These are phyloP conservation scores for Pseudocercospora cruenta DNA, from an alignment of 2,329 filamentous ascomycete species.

Conservation along the genomic window DNA sequence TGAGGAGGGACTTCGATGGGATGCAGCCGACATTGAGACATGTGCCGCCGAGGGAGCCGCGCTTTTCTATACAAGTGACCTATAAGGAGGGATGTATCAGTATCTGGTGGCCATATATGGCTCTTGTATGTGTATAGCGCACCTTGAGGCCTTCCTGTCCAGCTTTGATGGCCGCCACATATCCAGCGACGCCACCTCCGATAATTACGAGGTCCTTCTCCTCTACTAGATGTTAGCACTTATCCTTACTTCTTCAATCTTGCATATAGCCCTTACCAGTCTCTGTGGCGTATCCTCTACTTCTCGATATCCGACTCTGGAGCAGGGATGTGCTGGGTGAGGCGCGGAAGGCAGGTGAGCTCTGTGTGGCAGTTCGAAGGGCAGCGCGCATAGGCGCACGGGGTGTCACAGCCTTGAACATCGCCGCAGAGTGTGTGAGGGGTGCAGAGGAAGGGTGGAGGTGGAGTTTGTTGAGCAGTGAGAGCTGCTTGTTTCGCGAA, in stretches of 20 bases:
- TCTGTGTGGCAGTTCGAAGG: slow-evolving; percentile 28
- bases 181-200: slow-evolving; percentile 95
- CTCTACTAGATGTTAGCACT: slow-evolving; percentile 58
- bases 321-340: slow-evolving; percentile 49
- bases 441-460: slow-evolving; percentile 1
- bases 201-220: slow-evolving; percentile 98
- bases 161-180: slow-evolving; percentile 98
- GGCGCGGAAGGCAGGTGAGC: slow-evolving; percentile 27
- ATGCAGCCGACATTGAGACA: slow-evolving; percentile 99
- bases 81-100: slow-evolving; percentile 43
- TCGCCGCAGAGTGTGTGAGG: slow-evolving; percentile 16
- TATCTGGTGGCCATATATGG: slow-evolving; percentile 2
- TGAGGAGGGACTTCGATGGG: slow-evolving; percentile 97
- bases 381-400: slow-evolving; percentile 30
- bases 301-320: slow-evolving; percentile 56
- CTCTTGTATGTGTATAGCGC: slow-evolving; percentile 26
- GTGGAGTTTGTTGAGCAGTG: slow-evolving; percentile 5
- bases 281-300: slow-evolving; percentile 61
- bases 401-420: slow-evolving; percentile 33
- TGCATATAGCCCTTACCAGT: slow-evolving; percentile 44
- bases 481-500: slow-evolving; percentile 13
- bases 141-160: slow-evolving; percentile 97
- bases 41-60: slow-evolving; percentile 89
- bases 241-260: slow-evolving; percentile 1
- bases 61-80: slow-evolving; percentile 98